phyloP scores from a whole-genome alignment of 2,329 filamentous ascomycete species.

The Paracamarosporium sp. region DNA sequence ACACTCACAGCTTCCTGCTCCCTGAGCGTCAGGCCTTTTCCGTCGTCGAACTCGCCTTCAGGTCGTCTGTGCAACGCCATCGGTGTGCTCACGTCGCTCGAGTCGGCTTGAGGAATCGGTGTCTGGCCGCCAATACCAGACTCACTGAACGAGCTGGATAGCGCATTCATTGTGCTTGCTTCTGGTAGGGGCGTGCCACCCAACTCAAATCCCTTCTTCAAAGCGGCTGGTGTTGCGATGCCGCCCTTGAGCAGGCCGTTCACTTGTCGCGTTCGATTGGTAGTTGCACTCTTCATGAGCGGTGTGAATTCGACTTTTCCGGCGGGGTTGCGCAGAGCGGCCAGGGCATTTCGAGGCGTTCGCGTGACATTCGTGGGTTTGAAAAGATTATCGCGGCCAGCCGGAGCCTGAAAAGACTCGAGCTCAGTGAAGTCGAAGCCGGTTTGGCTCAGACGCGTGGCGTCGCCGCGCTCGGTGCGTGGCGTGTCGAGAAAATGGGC shows the following conservation, averaged over 20 bases:
- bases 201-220: slow-evolving; percentile 67
- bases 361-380: slow-evolving; percentile 70
- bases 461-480: slow-evolving; percentile 82
- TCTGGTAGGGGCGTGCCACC: slow-evolving; percentile 79
- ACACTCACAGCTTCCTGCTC: slow-evolving; percentile 85
- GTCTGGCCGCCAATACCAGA: slow-evolving; percentile 69
- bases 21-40: slow-evolving; percentile 84
- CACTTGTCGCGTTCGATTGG: slow-evolving; percentile 63
- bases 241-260: slow-evolving; percentile 47
- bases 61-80: slow-evolving; percentile 72
- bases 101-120: slow-evolving; percentile 77
- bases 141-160: slow-evolving; percentile 59
- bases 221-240: slow-evolving; percentile 68
- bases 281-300: slow-evolving; percentile 81
- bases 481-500: slow-evolving; percentile 77
- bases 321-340: slow-evolving; percentile 59
- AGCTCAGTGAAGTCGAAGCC: slow-evolving; percentile 80
- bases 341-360: slow-evolving; percentile 79
- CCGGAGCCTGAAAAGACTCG: slow-evolving; percentile 78
- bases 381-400: slow-evolving; percentile 77
- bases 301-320: slow-evolving; percentile 87
- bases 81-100: slow-evolving; percentile 82
- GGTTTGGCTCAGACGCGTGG: slow-evolving; percentile 72
- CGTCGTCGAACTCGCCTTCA: slow-evolving; percentile 75
- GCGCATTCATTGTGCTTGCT: slow-evolving; percentile 65